Evolutionary conservation across 352 stramenopile species (phyloP).

Genomic region (Pythium insidiosum): DNA sequence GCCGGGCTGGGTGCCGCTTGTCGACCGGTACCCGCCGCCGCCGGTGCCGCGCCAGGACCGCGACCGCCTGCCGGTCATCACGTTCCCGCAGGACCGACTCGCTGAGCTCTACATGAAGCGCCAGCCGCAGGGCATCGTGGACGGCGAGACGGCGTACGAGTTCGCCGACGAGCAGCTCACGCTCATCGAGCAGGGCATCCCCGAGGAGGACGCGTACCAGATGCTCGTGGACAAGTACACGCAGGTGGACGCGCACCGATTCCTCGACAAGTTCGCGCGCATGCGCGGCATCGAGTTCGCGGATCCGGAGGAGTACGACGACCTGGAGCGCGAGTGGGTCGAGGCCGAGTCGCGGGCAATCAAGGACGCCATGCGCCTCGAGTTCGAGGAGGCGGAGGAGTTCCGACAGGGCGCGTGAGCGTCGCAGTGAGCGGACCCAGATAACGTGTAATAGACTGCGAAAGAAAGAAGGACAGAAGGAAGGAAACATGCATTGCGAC

Average conservation of each 20-base stretch:
- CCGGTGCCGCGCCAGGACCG: conserved; percentile 64
- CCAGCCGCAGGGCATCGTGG: conserved; percentile 50
- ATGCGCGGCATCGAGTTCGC: conserved; percentile 76
- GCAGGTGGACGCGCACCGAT: conserved; percentile 69
- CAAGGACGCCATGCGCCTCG: conserved; percentile 80
- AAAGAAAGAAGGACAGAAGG: too few species aligned
- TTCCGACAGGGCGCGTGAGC: conserved; percentile 34
- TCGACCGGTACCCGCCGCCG: conserved; percentile 71
- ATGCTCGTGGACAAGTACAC: conserved; percentile 83
- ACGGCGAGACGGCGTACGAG: conserved; percentile 78
- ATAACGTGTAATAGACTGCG: too few species aligned
- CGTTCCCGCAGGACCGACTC: conserved; percentile 79
- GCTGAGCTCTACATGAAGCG: conserved; percentile 78
- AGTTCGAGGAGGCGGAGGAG: conserved; percentile 75
- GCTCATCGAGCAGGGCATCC: conserved; percentile 74
- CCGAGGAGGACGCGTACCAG: conserved; percentile 71
- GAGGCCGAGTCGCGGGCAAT: conserved; percentile 68
- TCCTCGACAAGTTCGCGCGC: conserved; percentile 77
- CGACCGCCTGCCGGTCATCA: conserved; percentile 69
- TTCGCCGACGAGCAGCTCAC: conserved; percentile 83
- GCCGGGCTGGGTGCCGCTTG: conserved; percentile 61
- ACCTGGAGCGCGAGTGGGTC: conserved; percentile 79
- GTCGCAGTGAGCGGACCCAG: too few species aligned
- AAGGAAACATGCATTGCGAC: too few species aligned
- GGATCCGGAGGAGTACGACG: conserved; percentile 67